Conservation (phyloP, 164 flowering plant genomes). For the Santalum album region DNA sequence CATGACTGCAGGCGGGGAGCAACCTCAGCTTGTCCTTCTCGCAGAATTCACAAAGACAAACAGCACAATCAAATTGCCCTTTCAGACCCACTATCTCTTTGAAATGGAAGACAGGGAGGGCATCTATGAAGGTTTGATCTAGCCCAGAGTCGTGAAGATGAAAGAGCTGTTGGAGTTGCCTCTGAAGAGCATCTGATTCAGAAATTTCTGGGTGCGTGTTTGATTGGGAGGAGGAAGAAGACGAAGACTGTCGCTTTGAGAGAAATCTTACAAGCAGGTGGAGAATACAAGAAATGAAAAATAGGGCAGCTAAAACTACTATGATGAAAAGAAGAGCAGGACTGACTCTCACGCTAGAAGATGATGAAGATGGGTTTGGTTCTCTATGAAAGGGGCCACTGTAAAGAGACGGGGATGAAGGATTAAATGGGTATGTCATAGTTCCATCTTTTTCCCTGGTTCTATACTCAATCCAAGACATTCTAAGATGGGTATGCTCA, state of each 20-base stretch:
- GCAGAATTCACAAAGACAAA: constrained; percentile 51
- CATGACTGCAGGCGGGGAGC: constrained; percentile 65
- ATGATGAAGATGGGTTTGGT: constrained; percentile 15
- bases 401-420: constrained; percentile 15
- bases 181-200: constrained; percentile 46
- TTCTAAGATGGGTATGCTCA: constrained; percentile 34
- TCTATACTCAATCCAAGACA: constrained; percentile 32
- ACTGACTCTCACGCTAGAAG: constrained; percentile 41
- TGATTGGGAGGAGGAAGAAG: constrained; percentile 30
- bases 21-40: constrained; percentile 50
- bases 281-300: constrained; percentile 60
- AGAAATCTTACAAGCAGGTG: constrained; percentile 65
- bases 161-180: constrained; percentile 63
- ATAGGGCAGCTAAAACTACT: constrained; percentile 52
- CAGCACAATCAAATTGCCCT: constrained; percentile 67
- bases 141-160: constrained; percentile 62
- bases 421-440: constrained; percentile 26
- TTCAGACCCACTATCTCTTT: constrained; percentile 52
- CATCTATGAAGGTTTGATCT: constrained; percentile 64
- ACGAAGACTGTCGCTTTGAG: constrained; percentile 40
- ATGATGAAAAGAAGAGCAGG: constrained; percentile 61
- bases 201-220: constrained; percentile 36
- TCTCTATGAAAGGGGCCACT: constrained; percentile 8
- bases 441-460: constrained; percentile 24
- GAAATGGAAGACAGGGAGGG: constrained; percentile 54